Evolutionary conservation across 2,329 filamentous ascomycete species (phyloP).

Genomic region (Aspergillus nomiae): DNA sequence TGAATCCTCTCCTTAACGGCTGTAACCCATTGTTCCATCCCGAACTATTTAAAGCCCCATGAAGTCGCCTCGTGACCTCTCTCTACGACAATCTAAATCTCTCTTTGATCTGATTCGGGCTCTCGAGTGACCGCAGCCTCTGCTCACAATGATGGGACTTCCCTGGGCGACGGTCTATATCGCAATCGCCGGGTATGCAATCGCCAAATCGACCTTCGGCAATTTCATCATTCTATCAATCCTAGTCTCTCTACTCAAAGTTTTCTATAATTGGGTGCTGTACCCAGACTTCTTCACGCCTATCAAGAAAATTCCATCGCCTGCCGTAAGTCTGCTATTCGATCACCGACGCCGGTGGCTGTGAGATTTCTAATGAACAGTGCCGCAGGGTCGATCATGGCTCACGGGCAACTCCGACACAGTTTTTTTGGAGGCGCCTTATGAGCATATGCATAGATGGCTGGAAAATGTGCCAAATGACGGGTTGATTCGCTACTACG

Average conservation of each 20-base stretch:
- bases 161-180: constrained; percentile 8
- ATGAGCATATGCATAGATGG: constrained; percentile 50
- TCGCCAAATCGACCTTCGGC: constrained; percentile 8
- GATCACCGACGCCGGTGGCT: neutral
- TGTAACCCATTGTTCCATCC: neutral
- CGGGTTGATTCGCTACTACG: constrained; percentile 68
- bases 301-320: constrained; percentile 10
- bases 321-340: neutral
- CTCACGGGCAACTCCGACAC: constrained; percentile 49
- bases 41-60: neutral
- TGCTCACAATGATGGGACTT: constrained; percentile 6
- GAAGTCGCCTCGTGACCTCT: neutral
- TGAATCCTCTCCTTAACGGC: neutral
- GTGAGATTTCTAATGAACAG: constrained; percentile 2
- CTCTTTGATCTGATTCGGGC: neutral
- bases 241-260: constrained; percentile 4
- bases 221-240: constrained; percentile 7
- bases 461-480: constrained; percentile 64
- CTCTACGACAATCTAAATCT: neutral
- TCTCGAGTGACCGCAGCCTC: neutral
- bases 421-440: constrained; percentile 43
- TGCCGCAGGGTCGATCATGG: constrained; percentile 40
- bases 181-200: constrained; percentile 9
- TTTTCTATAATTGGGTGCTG: constrained; percentile 7
- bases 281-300: constrained; percentile 13